Evolutionary conservation across 345 rosid species (phyloP), one percentile per base, ranked within the genome.

Genomic region (Orychophragmus violaceus): DNA sequence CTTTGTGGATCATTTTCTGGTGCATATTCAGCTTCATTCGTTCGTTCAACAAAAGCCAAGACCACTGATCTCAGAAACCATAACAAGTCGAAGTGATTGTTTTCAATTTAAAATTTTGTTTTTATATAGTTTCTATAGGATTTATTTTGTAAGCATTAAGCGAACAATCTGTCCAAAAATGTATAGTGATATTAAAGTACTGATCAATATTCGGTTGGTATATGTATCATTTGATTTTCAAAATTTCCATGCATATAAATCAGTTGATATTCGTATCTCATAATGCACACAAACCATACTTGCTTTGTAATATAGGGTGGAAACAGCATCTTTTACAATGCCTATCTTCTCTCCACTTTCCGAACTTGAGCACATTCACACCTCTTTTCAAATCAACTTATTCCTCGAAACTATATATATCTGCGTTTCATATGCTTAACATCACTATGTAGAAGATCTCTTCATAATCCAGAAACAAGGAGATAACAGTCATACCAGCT

Each of bases 161-260:
- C 33, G 51, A 28, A 67, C 71, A 29, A 37, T 60, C 66, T 19
- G n/a, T 44, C 39, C 12, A 62, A 30, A 62, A 23, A 62, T 71
- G 75, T 71, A 62, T 71, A 71, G 63, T 62, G 62, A 21, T 59
- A n/a, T 29, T 41, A 42, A 55, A 57, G 24, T n/a, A 19, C n/a
- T 42, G 21, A 55, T 23, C 55, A 49, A 37, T 8, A 8, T 30
- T 30, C 1, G 35, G 35, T 30, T 30, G 35, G 35, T 30, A 30
- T 30, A 29, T 5, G 9, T 30, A 30, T 30, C 35, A 30, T 8
- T 30, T 30, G 2, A 30, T n/a, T 30, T 30, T 30, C 33, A 30
- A 2, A 30, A 30, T 30, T 30, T 6, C 33, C 33, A 6, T 29
- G 32, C 32, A n/a, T n/a, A n/a, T n/a, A n/a, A n/a, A 29, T 27